Percentiles rank a stretch among this genome's conserved stretches.
These are phyloP conservation scores for Aspergillus carlsbadensis DNA, from an alignment of 495 filamentous ascomycete genomes.

Conservation along the genomic window DNA sequence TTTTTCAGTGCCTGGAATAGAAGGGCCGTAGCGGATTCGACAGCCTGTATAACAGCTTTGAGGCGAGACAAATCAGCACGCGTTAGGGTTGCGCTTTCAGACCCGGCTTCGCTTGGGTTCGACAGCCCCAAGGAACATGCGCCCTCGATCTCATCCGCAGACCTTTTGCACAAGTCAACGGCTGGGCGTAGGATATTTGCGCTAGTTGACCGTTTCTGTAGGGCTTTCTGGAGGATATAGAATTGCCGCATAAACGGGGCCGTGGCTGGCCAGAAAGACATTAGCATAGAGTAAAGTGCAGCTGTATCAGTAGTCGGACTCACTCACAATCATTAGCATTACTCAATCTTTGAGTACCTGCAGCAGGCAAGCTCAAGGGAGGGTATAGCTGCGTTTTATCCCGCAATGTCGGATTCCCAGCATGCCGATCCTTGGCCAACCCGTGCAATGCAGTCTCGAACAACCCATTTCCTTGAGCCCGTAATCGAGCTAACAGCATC, in stretches of 20 bases:
- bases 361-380: background rate
- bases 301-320: background rate
- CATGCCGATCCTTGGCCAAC: slow-evolving; percentile 29
- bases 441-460: slow-evolving; percentile 1
- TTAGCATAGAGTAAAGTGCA: background rate
- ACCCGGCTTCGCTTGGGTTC: background rate
- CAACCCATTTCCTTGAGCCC: slow-evolving; percentile 1
- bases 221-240: slow-evolving; percentile 29
- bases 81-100: slow-evolving; percentile 2
- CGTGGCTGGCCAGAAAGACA: slow-evolving; percentile 5
- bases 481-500: slow-evolving; percentile 23
- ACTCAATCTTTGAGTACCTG: background rate
- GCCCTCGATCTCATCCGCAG: slow-evolving; percentile 19
- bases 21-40: slow-evolving; percentile 26
- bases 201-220: slow-evolving; percentile 29
- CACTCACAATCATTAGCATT: slow-evolving; percentile 14
- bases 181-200: slow-evolving; percentile 22
- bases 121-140: slow-evolving; percentile 8
- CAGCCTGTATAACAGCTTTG: slow-evolving; percentile 15
- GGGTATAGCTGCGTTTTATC: slow-evolving; percentile 20
- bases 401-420: slow-evolving; percentile 1
- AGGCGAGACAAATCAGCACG: slow-evolving; percentile 18
- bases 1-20: slow-evolving; percentile 34
- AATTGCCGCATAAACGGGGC: slow-evolving; percentile 35
- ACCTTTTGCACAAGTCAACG: slow-evolving; percentile 28